A percentile compares a stretch with the other conserved stretches of the same genome.
Conservation (phyloP, 768 basidiomycete species). For the Boletus rex-veris region DNA sequence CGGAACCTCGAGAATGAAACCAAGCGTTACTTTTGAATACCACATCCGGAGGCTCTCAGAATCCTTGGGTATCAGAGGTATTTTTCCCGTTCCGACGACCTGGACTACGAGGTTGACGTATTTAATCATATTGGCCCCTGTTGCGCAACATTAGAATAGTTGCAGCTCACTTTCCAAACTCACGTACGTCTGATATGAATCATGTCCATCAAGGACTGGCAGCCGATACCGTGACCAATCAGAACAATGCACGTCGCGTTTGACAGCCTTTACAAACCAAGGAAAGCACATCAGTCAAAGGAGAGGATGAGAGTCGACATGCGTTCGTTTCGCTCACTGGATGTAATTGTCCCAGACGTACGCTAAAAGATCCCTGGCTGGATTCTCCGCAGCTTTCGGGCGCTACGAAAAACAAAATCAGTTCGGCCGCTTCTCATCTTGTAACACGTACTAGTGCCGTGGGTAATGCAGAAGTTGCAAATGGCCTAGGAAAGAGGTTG, state of each 20-base stretch:
- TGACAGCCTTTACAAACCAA: slow-evolving; percentile 51
- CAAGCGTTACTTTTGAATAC: slow-evolving; percentile 59
- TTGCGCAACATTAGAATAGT: neutral
- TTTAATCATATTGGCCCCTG: slow-evolving; percentile 54
- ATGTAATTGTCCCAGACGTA: slow-evolving; percentile 98
- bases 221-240: slow-evolving; percentile 86
- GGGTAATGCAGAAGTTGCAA: slow-evolving; percentile 24
- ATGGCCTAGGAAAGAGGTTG: slow-evolving; percentile 73
- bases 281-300: neutral
- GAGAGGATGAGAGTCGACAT: neutral
- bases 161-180: neutral
- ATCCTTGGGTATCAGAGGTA: slow-evolving; percentile 53
- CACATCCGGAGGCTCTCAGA: slow-evolving; percentile 58
- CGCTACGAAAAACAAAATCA: slow-evolving; percentile 28
- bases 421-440: neutral
- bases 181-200: slow-evolving; percentile 64
- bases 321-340: slow-evolving; percentile 52
- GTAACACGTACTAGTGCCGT: slow-evolving; percentile 30
- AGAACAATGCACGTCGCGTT: slow-evolving; percentile 70
- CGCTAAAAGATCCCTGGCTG: slow-evolving; percentile 57
- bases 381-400: slow-evolving; percentile 41
- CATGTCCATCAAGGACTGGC: slow-evolving; percentile 70
- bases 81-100: slow-evolving; percentile 63
- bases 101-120: slow-evolving; percentile 72
- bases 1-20: neutral